Evolutionary conservation across 129 eudicot species (phyloP).

Genomic region (Daucus carota): DH1_v3.0 NC_030385.2:13146001-13146500

Average conservation of each 20-base stretch:
- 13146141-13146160: slow-evolving; percentile 78
- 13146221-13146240: not conserved
- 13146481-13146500: too few species aligned
- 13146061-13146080: not conserved
- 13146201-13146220: slow-evolving; percentile 57
- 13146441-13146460: too few species aligned
- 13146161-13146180: slow-evolving; percentile 93
- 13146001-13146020: not conserved
- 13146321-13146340: too few species aligned
- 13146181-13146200: slow-evolving; percentile 89
- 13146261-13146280: too few species aligned
- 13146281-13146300: too few species aligned
- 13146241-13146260: not conserved
- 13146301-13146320: too few species aligned
- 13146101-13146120: not conserved
- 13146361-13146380: too few species aligned
- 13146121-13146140: slow-evolving; percentile 71
- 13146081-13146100: not conserved
- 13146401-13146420: too few species aligned
- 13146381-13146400: too few species aligned
- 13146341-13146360: too few species aligned
- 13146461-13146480: too few species aligned
- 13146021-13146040: not conserved
- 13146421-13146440: too few species aligned
- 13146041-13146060: not conserved